These are phyloP conservation scores for Butyriboletus loyo DNA, from an alignment of 768 basidiomycete species.

Conservation along the genomic window DNA sequence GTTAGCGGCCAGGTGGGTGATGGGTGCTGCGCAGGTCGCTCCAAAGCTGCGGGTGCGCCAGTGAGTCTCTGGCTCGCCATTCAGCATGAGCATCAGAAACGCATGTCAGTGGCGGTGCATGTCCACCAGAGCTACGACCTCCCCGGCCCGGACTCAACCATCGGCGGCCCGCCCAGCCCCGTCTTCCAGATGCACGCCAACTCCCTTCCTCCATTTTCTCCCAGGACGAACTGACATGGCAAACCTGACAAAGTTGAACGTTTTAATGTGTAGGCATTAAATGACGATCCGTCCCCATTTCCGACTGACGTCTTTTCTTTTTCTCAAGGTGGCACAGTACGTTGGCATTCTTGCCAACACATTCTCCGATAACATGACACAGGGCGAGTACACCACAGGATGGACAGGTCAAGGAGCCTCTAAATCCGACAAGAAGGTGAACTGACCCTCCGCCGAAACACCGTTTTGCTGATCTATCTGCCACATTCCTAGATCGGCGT, in stretches of 20 bases:
- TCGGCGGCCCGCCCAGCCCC: not conserved
- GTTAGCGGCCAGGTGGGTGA: slow-evolving; percentile 7
- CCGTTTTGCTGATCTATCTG: not conserved
- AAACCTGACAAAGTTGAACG: slow-evolving; percentile 54
- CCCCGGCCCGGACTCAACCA: not conserved
- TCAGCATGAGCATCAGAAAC: slow-evolving; percentile 30
- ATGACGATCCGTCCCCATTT: not conserved
- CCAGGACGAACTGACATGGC: slow-evolving; percentile 35
- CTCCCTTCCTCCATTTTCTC: not conserved
- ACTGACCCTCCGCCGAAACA: slow-evolving; percentile 5
- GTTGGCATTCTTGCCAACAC: slow-evolving; percentile 9
- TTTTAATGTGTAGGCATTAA: slow-evolving; percentile 68
- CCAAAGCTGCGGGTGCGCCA: slow-evolving; percentile 13
- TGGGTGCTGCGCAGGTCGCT: slow-evolving; percentile 15
- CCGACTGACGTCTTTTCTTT: slow-evolving; percentile 8
- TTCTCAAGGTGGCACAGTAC: slow-evolving; percentile 44
- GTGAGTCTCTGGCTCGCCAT: no score
- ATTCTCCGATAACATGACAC: not conserved
- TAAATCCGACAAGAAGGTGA: slow-evolving; percentile 90
- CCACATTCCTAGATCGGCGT: slow-evolving; percentile 58
- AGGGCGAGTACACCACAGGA: slow-evolving; percentile 93
- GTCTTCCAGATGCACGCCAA: no score
- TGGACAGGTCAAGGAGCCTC: slow-evolving; percentile 92
- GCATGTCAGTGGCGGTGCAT: slow-evolving; percentile 23
- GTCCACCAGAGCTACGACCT: not conserved